Base-by-base conservation (phyloP, 192 early-diverging fungal genomes). In the Pilaira anomala region DNA sequence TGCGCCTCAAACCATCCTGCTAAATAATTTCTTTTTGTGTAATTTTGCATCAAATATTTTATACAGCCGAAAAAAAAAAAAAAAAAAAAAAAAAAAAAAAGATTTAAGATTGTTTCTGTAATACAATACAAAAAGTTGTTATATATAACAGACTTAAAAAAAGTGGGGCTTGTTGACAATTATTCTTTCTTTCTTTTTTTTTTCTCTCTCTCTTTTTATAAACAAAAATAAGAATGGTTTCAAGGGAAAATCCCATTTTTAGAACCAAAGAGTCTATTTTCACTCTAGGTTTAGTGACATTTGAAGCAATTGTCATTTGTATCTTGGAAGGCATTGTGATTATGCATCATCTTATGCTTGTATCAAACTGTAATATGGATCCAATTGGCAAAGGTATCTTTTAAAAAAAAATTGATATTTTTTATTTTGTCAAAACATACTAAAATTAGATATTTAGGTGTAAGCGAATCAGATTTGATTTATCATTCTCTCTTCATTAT, bases 401-500 rank as follows among this genome's bases (percentile, higher is more conserved):
- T 30, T 30, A 28, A 44, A 22, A 46, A n/a, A n/a, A n/a, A n/a
- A n/a, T n/a, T n/a, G n/a, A n/a, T n/a, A n/a, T n/a, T n/a, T n/a
- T n/a, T n/a, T n/a, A 59, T 42, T n/a, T 6, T 33, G 9, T 18
- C 46, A 50, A 14, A 18, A 50, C 3, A 28, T 26, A 33, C 40
- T 52, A 2, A 51, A 51, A 55, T 55, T 11, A 22, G 1, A 45
- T 19, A 19, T 50, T 16, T 63, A 73, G 71, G 74, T 67, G 62
- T 76, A 24, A 70, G 68, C 18, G 62, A 66, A 16, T 76, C 74
- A 19, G 74, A 76, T 54, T 62, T 76, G 39, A 76, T 76, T 26
- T 76, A 76, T 59, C 74, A 76, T 18, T 56, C 60, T 21, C 44
- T 76, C 8, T 76, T 76, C 46, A 76, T 76, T 30, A 65, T 67